Percentiles rank a stretch among this genome's conserved stretches.
These are phyloP conservation scores for Fragosphaeria purpurea DNA, from an alignment of 2,329 filamentous ascomycete genomes.

Conservation along the genomic window DNA sequence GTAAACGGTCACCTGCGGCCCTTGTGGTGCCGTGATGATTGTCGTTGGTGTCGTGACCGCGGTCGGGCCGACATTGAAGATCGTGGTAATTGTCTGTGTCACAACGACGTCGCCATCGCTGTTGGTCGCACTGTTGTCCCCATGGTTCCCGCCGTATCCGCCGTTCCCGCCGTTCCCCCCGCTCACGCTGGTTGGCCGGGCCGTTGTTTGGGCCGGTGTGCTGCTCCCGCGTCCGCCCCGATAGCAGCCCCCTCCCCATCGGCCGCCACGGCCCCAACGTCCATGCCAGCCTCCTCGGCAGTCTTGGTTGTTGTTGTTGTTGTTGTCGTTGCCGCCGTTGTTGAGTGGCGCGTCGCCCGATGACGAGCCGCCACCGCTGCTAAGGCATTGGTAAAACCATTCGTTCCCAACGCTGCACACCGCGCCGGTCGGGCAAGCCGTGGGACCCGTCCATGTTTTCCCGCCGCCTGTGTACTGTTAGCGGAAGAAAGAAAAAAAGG, in stretches of 20 bases:
- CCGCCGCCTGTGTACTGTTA: conserved; percentile 6
- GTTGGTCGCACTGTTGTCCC: not conserved
- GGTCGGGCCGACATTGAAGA: conserved; percentile 5
- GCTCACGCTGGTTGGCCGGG: too few relatives aligned
- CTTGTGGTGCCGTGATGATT: too few relatives aligned
- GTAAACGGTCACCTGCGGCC: too few relatives aligned
- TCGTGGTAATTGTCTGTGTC: conserved; percentile 7
- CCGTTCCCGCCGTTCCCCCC: too few relatives aligned
- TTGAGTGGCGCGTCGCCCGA: not conserved
- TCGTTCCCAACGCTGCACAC: conserved; percentile 5
- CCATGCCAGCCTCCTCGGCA: too few relatives aligned
- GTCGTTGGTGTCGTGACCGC: not conserved
- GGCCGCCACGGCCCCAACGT: too few relatives aligned
- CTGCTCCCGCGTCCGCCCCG: too few relatives aligned
- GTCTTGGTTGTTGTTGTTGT: not conserved
- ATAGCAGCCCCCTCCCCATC: too few relatives aligned
- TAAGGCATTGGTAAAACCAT: conserved; percentile 8
- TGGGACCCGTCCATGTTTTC: conserved; percentile 5
- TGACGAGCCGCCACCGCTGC: too few relatives aligned
- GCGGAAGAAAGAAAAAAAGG: not conserved
- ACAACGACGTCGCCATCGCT: conserved; percentile 3
- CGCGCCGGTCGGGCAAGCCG: conserved; percentile 7
- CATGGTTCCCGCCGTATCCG: not conserved
- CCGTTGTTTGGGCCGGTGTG: too few relatives aligned
- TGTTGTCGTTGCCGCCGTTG: not conserved